Conservation (phyloP, 768 basidiomycete genomes). For the Podaxis carcinomalis region DNA sequence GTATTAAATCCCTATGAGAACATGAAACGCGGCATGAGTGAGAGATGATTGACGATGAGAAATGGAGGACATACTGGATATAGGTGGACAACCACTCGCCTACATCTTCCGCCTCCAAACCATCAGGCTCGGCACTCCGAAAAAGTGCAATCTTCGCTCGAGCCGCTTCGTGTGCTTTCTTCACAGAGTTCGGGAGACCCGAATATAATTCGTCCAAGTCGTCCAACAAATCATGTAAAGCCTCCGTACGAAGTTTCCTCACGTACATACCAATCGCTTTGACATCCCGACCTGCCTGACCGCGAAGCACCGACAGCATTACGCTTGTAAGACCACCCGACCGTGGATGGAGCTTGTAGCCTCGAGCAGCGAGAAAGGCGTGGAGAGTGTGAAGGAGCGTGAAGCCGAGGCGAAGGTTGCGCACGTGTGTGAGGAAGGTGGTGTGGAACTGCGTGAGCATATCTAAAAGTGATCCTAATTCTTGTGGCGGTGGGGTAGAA, state of each 20-base stretch:
- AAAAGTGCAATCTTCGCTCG: not conserved
- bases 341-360: slow-evolving; percentile 36
- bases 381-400: slow-evolving; percentile 40
- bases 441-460: not conserved
- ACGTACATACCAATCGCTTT: slow-evolving; percentile 43
- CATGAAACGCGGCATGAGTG: not conserved
- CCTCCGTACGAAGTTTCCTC: slow-evolving; percentile 32
- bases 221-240: not conserved
- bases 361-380: slow-evolving; percentile 36
- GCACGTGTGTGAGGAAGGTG: slow-evolving; percentile 12
- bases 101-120: not conserved
- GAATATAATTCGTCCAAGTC: not conserved
- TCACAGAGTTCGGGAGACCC: not conserved
- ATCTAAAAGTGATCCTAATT: not conserved
- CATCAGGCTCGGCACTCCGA: not conserved
- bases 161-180: not conserved
- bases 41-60: slow-evolving; percentile 29
- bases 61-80: slow-evolving; percentile 22
- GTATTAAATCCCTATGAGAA: slow-evolving; percentile 3
- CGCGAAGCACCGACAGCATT: slow-evolving; percentile 43
- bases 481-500: no score
- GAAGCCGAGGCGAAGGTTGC: slow-evolving; percentile 42
- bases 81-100: not conserved
- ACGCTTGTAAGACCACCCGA: slow-evolving; percentile 27
- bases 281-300: slow-evolving; percentile 36